These are phyloP conservation scores for Boletus sp. DNA, from an alignment of 768 basidiomycete species.

Conservation along the genomic window DNA sequence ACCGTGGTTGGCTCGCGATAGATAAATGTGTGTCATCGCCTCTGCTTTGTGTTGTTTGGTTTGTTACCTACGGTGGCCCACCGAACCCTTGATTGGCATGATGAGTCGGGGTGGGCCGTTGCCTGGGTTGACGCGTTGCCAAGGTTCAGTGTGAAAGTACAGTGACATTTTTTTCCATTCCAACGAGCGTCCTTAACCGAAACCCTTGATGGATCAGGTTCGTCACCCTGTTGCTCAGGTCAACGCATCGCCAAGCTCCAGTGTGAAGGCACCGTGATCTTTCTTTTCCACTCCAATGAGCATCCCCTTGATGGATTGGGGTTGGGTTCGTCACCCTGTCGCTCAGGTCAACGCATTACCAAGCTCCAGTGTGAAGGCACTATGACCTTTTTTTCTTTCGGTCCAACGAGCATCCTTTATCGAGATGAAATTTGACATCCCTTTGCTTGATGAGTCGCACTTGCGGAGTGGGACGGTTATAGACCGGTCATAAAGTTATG, in stretches of 20 bases:
- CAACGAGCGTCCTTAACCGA: background rate
- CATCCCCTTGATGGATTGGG: too few species aligned
- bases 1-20: background rate
- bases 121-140: background rate
- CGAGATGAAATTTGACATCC: background rate
- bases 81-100: too few species aligned
- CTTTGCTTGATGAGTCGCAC: background rate
- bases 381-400: background rate
- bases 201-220: too few species aligned
- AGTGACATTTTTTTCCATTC: background rate
- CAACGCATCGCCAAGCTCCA: background rate
- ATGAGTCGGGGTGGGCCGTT: too few species aligned
- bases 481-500: background rate
- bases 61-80: background rate
- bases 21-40: background rate
- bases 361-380: background rate
- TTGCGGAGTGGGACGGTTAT: background rate
- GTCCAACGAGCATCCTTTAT: background rate
- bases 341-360: background rate
- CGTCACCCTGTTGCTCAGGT: background rate
- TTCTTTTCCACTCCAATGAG: background rate
- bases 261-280: background rate
- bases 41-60: background rate
- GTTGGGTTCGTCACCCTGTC: too few species aligned
- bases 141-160: background rate